Conservation (phyloP, 768 basidiomycete species). For the Mycena haematopus region DNA sequence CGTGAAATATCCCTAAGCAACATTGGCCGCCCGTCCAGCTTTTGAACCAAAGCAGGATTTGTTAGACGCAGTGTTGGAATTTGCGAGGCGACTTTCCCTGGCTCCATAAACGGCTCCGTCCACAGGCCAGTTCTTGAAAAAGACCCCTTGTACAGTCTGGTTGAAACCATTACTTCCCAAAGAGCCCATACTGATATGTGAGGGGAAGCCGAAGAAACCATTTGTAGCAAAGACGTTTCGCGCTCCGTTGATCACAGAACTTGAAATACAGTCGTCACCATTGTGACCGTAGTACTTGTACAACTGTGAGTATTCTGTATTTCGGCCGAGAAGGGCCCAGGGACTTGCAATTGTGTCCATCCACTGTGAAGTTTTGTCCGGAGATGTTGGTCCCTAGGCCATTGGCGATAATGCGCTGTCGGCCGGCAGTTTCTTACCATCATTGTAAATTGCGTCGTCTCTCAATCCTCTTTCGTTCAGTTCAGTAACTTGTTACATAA, state of each 20-base stretch:
- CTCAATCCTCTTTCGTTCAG: background rate
- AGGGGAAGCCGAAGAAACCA: constrained; percentile 53
- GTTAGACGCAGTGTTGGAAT: background rate
- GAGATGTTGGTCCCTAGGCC: no score
- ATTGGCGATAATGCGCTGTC: no score
- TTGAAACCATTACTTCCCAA: constrained; percentile 49
- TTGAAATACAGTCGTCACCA: constrained; percentile 59
- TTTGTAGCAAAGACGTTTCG: constrained; percentile 53
- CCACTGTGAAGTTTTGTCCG: no score
- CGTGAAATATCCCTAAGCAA: no score
- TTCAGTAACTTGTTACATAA: background rate
- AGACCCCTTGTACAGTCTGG: constrained; percentile 52
- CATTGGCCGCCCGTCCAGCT: constrained; percentile 57
- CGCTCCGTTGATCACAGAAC: constrained; percentile 53
- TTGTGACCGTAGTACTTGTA: constrained; percentile 50
- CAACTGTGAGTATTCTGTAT: background rate
- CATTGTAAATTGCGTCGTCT: constrained; percentile 23
- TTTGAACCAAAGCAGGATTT: constrained; percentile 47
- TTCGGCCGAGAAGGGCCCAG: background rate
- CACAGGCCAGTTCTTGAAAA: constrained; percentile 52
- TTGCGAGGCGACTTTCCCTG: no score
- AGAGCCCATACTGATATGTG: constrained; percentile 57
- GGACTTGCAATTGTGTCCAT: no score
- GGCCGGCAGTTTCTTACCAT: constrained; percentile 29
- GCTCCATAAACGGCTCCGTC: constrained; percentile 51